phyloP scores from a whole-genome alignment of 176 grass and related monocot species.

The Tillandsia fasciculata region DNA sequence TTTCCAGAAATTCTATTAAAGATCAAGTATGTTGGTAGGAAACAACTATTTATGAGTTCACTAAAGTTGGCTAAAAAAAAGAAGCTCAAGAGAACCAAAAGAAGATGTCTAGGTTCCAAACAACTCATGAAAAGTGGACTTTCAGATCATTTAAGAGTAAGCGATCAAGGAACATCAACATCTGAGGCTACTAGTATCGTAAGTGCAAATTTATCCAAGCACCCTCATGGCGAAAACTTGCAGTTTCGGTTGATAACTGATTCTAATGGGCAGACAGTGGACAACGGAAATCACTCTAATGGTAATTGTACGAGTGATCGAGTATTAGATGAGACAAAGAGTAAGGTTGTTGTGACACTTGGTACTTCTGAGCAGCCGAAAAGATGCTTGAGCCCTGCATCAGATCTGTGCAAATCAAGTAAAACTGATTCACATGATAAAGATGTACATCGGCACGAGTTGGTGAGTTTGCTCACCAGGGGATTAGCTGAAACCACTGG shows the following conservation, averaged over 20 bases:
- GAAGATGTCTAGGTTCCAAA: slow-evolving; percentile 2
- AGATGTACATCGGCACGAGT: slow-evolving; percentile 14
- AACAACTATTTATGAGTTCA: slow-evolving; percentile 34
- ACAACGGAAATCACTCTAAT: background rate
- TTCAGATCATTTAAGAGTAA: slow-evolving; percentile 1
- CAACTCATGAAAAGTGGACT: slow-evolving; percentile 4
- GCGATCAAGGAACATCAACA: slow-evolving; percentile 38
- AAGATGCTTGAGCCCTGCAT: slow-evolving; percentile 2
- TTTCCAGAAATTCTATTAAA: slow-evolving; percentile 29
- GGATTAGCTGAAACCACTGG: slow-evolving; percentile 49
- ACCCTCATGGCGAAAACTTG: slow-evolving; percentile 17
- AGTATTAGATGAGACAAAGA: slow-evolving; percentile 13
- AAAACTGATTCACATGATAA: slow-evolving; percentile 19
- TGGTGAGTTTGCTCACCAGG: slow-evolving; percentile 45
- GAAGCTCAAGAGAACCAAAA: slow-evolving; percentile 47
- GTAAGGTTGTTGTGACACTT: background rate
- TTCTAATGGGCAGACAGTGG: background rate
- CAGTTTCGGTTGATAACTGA: no score
- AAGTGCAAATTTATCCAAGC: slow-evolving; percentile 19
- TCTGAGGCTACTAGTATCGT: slow-evolving; percentile 23
- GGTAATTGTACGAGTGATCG: background rate
- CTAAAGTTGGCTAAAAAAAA: slow-evolving; percentile 38
- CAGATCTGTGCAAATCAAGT: slow-evolving; percentile 10
- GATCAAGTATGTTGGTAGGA: slow-evolving; percentile 36
- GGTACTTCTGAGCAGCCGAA: slow-evolving; percentile 2